Base-by-base conservation (phyloP, 306 rosid species). In the Macrotyloma uniflorum region DNA sequence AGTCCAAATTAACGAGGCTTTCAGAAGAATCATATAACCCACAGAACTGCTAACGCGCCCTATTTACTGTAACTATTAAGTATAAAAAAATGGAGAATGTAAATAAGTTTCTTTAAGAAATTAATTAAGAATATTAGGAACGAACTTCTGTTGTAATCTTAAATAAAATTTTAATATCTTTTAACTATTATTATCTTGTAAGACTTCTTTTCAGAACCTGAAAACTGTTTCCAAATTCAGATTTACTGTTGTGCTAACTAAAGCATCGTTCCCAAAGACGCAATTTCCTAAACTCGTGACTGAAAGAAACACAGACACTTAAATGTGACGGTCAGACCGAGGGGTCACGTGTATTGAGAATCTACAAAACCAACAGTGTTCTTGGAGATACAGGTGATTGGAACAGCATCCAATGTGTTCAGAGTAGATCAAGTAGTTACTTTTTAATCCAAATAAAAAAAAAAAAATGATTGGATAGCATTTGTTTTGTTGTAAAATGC, bases 401-500 rank as follows among this genome's bases (percentile, higher is more conserved):
- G 46, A 84, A 77, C 49, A 57, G 87, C 84, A 82, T 84, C 87
- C 87, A 35, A 86, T 78, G 87, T 46, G 43, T 16, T 30, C 19
- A 2, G 10, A 30, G 22, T 28, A 16, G 50, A 42, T 26, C 47
- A 8, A 22, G 4, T 59, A 14, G 33, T 24, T 23, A 24, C 36
- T 58, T 54, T 24, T 28, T 6, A 13, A 15, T 54, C 20, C 18
- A 49, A 71, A 38, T 12, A 40, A 55, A 7, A 4, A 19, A 8
- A 51, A 36, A 61, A 63, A 26, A 13, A 6, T 16, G 55, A 12
- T 36, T 9, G 32, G 69, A 57, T 10, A 67, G 30, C 20, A 63
- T 10, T 62, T 49, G 1, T 26, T 26, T 26, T 26, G 74, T 45
- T 57, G 35, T 11, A 72, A 82, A 45, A 45, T 14, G 32, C 33